Percentiles rank a stretch among this genome's conserved stretches.
These are phyloP conservation scores for Pestalotiopsis sp. DNA, from an alignment of 2,329 filamentous ascomycete species.

Conservation along the genomic window DNA sequence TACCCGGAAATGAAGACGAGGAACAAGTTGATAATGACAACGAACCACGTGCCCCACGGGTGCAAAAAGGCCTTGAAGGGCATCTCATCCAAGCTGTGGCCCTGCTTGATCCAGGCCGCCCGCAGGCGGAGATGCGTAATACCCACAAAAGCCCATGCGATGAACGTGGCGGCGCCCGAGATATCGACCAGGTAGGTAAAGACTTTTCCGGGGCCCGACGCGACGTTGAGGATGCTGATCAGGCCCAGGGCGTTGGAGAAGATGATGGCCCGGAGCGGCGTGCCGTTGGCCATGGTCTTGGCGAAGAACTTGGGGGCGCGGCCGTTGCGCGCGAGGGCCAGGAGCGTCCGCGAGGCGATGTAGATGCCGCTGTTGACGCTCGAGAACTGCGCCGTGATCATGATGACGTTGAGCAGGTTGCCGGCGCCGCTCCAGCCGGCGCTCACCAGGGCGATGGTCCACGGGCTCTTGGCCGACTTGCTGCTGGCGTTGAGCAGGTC, in stretches of 20 bases:
- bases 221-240: conserved; percentile 33
- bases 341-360: conserved; percentile 38
- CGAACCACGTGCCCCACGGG: conserved; percentile 29
- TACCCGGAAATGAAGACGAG: conserved; percentile 32
- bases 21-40: conserved; percentile 29
- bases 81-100: conserved; percentile 25
- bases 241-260: conserved; percentile 33
- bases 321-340: conserved; percentile 27
- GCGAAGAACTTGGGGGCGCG: conserved; percentile 31
- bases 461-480: conserved; percentile 33
- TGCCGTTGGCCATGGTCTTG: conserved; percentile 28
- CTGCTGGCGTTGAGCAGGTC: conserved; percentile 35
- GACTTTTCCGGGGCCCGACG: conserved; percentile 30
- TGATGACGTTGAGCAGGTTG: conserved; percentile 36
- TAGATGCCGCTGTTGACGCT: conserved; percentile 39
- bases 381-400: conserved; percentile 36
- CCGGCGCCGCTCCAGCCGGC: conserved; percentile 31
- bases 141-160: conserved; percentile 35
- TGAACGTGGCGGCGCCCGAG: conserved; percentile 30
- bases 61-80: conserved; percentile 26
- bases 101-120: conserved; percentile 28
- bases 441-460: conserved; percentile 32
- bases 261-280: conserved; percentile 30
- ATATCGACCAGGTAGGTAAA: conserved; percentile 32
- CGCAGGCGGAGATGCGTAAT: conserved; percentile 31